A percentile compares a stretch with the other conserved stretches of the same genome.
phyloP scores from a whole-genome alignment of 2,329 filamentous ascomycete genomes.

The Cryphonectria nitschkei region DNA sequence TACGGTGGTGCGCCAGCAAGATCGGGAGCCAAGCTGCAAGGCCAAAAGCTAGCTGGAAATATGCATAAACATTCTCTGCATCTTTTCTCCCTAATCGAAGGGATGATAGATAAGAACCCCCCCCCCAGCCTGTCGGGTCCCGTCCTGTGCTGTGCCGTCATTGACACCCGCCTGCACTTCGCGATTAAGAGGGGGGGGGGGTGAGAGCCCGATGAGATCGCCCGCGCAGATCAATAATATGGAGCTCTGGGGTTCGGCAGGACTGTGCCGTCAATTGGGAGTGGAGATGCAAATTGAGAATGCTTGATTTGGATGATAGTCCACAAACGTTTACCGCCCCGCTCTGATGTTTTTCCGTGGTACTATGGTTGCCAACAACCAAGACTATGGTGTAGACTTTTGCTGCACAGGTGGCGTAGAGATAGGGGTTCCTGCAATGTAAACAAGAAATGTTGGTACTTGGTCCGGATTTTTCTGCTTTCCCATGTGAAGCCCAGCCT shows the following conservation, averaged over 20 bases:
- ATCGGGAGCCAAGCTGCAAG: slow-evolving; percentile 1
- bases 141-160: slow-evolving; percentile 6
- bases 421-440: background rate
- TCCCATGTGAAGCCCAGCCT: background rate
- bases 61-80: slow-evolving; percentile 14
- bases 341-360: background rate
- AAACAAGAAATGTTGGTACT: background rate
- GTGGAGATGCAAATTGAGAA: slow-evolving; percentile 9
- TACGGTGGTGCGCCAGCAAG: background rate
- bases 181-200: background rate
- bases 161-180: background rate
- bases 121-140: slow-evolving; percentile 18
- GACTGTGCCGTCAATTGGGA: background rate
- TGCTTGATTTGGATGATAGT: slow-evolving; percentile 6
- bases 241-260: slow-evolving; percentile 13
- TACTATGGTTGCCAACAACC: background rate
- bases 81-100: slow-evolving; percentile 8
- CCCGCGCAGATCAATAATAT: slow-evolving; percentile 5
- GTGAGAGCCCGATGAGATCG: background rate
- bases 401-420: slow-evolving; percentile 2
- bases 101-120: background rate
- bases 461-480: background rate
- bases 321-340: background rate
- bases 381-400: background rate
- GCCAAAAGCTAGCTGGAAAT: slow-evolving; percentile 4